Evolutionary conservation across 2,329 filamentous ascomycete species (phyloP), one percentile per base, ranked within the genome.

Genomic region (Tolypocladium paradoxum): DNA sequence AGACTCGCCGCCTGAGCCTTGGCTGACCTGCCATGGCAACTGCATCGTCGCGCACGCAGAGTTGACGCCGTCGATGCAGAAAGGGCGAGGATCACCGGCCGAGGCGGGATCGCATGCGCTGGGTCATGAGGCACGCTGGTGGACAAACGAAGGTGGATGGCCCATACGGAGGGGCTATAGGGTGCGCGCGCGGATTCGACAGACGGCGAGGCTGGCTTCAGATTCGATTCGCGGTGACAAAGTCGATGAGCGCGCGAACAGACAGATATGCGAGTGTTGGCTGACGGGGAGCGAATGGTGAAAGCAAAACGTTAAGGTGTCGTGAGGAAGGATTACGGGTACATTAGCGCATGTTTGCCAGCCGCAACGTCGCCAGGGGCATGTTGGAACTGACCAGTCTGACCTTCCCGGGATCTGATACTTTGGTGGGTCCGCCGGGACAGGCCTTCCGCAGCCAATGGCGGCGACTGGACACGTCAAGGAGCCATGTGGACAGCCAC

Each of bases 1-100:
- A 54, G 64, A 57, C 50, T 65, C 62, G 50, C 64, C 58, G 50
- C 59, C 62, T 20, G 65, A 62, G 57, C 64, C 64, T 34, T 66
- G 59, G 52, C 60, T 67, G 53, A 64, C 68, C 37, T 61, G 56
- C 68, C 68, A 71, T 56, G 69, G 69, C 51, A 71, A 57, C 57
- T 71, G 68, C 70, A 72, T 72, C 51, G 59, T 64, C 56, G 56
- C 37, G 49, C 45, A 55, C 57, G 60, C 55, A 54, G 55, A 52
- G 54, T 43, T 40, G 56, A 53, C 49, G 50, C 56, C 54, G 53
- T 58, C 48, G 48, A 53, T 53, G 54, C 52, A 56, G 50, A 53
- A 55, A 53, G 51, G 54, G 57, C 53, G 53, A 60, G 35, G 46
- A 54, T 56, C 48, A 51, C 27, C 54, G 50, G 36, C 38, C 53